phyloP scores from a whole-genome alignment of 73 alveolate species.

The Uronychia setigera region DNA sequence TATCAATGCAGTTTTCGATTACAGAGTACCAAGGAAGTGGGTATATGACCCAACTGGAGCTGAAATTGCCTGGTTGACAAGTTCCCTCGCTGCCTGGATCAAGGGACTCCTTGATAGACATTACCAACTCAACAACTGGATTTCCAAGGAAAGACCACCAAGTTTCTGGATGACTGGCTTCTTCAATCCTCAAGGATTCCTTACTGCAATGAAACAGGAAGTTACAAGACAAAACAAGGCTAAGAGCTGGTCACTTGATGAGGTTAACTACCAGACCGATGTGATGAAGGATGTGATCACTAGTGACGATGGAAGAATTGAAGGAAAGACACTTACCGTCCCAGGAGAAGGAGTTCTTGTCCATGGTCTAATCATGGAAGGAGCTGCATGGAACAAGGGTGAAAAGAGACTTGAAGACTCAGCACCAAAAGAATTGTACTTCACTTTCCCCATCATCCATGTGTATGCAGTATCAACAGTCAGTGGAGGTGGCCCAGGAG shows the following conservation, averaged over 20 bases:
- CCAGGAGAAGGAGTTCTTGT: conserved; percentile 93
- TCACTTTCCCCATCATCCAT: conserved; percentile 82
- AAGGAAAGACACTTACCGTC: conserved; percentile 55
- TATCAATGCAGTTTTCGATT: conserved; percentile 93
- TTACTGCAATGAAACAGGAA: conserved; percentile 98
- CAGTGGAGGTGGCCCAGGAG: conserved; percentile 60
- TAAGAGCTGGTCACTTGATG: conserved; percentile 92
- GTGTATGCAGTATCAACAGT: conserved; percentile 79
- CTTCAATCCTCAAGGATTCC: conserved; percentile 99
- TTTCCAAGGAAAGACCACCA: conserved; percentile 92
- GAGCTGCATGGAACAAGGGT: conserved; percentile 97
- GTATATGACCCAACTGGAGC: conserved; percentile 99
- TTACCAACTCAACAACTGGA: conserved; percentile 97
- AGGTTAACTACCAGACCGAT: conserved; percentile 87
- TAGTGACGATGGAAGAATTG: conserved; percentile 79
- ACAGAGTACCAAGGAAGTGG: conserved; percentile 97
- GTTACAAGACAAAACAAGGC: conserved; percentile 96
- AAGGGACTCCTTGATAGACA: conserved; percentile 97
- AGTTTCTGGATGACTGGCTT: conserved; percentile 96
- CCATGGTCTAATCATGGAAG: conserved; percentile 98
- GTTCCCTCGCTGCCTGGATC: conserved; percentile 98
- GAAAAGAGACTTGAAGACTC: conserved; percentile 93
- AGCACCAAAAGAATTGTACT: conserved; percentile 86
- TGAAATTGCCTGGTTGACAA: conserved; percentile 99
- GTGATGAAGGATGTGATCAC: conserved; percentile 63